Evolutionary conservation across 805 yeast species (phyloP).

Genomic region (Saturnispora diversa): DNA sequence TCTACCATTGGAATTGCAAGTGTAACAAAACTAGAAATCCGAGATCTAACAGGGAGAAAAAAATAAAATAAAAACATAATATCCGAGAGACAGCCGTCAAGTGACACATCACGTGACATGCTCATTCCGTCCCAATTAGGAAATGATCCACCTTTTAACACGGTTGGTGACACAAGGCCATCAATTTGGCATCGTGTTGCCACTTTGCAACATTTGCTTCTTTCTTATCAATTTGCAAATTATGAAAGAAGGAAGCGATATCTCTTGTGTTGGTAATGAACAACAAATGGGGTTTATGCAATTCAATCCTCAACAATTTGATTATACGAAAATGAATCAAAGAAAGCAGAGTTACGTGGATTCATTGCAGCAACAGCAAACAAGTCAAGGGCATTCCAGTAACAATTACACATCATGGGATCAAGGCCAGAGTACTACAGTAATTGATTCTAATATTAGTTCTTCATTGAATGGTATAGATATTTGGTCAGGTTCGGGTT

Average conservation of each 20-base stretch:
- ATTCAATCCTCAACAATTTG: constrained; percentile 1
- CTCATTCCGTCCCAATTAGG: background rate
- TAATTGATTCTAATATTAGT: too few relatives aligned
- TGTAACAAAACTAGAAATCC: too few relatives aligned
- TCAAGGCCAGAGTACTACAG: too few relatives aligned
- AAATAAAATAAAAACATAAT: too few relatives aligned
- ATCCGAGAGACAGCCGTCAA: too few relatives aligned
- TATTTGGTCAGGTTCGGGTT: background rate
- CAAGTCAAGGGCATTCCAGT: too few relatives aligned
- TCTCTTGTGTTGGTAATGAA: background rate
- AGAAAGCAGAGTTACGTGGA: background rate
- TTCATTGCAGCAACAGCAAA: background rate
- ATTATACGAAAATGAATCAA: background rate
- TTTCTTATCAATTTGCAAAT: too few relatives aligned
- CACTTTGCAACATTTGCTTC: too few relatives aligned
- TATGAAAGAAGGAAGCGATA: background rate
- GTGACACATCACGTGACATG: background rate
- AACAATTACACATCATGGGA: too few relatives aligned
- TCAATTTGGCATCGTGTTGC: too few relatives aligned
- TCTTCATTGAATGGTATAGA: background rate
- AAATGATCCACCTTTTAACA: constrained; percentile 9
- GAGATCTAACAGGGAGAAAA: too few relatives aligned
- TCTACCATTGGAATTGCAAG: constrained; percentile 11
- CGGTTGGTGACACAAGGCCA: background rate
- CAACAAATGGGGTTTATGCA: background rate